Conservation (phyloP, 1,284 basidiomycete species). For the Irpex rosettiformis region DNA sequence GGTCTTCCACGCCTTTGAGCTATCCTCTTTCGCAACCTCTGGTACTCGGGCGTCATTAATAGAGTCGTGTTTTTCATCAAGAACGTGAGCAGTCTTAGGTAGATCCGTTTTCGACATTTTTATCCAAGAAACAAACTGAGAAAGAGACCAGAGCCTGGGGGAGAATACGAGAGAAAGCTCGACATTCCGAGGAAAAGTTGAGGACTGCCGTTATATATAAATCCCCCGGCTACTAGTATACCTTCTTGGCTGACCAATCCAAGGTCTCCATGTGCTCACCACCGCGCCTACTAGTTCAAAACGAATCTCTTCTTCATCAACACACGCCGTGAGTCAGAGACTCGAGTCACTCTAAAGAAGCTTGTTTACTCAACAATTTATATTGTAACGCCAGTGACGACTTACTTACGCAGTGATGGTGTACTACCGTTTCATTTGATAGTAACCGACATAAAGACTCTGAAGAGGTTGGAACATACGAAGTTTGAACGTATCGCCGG, state of each 20-base stretch:
- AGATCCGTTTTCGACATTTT: neutral
- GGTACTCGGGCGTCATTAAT: neutral
- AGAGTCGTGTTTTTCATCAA: neutral
- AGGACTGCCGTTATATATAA: neutral
- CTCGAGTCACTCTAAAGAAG: neutral
- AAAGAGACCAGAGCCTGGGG: neutral
- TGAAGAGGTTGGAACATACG: too few relatives aligned
- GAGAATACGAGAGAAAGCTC: neutral
- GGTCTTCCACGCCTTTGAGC: neutral
- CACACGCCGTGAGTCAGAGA: neutral
- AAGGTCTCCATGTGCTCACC: neutral
- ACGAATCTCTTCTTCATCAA: neutral
- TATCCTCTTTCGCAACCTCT: neutral
- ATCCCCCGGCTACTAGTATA: neutral
- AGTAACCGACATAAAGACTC: too few relatives aligned
- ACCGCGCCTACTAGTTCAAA: neutral
- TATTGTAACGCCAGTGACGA: neutral
- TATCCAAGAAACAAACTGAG: neutral
- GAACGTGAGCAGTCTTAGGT: too few relatives aligned
- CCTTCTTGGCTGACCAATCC: neutral
- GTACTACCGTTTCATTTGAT: too few relatives aligned
- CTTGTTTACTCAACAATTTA: neutral
- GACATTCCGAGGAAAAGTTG: neutral
- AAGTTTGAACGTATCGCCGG: too few relatives aligned
- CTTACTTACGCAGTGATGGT: neutral